Base-by-base conservation (phyloP, 345 rosid species). In the Camelina hispida region DNA sequence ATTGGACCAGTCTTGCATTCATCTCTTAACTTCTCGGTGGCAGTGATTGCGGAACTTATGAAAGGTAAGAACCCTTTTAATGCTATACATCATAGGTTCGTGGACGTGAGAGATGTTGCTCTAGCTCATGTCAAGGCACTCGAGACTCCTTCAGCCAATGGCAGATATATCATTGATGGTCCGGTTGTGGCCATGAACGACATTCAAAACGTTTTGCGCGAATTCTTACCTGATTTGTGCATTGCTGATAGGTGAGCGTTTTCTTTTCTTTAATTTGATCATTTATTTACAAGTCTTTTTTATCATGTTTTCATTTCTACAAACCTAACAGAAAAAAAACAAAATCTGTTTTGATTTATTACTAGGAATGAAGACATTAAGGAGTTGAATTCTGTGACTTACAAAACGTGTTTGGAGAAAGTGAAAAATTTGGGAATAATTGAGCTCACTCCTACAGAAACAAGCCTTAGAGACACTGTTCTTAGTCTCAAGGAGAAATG, bases 41-140 rank as follows among this genome's bases (percentile, higher is more conserved):
- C 69, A 9, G 62, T 54, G 10, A 9, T 85, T 78, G 46, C 75
- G 18, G 64, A 48, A 50, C 43, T 70, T 28, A 28, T 74, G 5
- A 77, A 79, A 16, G 86, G 88, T 79, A 78, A 20, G 15, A 65
- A 59, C 8, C 2, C 28, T 37, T 59, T 46, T 42, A 69, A 78
- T 4, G 14, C 34, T 28, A 30, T 54, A 14, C 23, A 37, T 54
- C 51, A 70, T 62, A 68, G 84, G 62, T 32, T 81, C 13, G 79
- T 85, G 59, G 86, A 88, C 56, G 84, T 79, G 71, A 84, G 87
- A 81, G 82, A 87, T 79, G 81, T 84, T 37, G 89, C 83, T 12
- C 23, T 69, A 16, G 89, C 84, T 9, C 92, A 86, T 77, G 23
- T 87, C 66, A 76, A 47, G 77, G 88, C 88, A 2, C 52, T 79